Percentiles rank a stretch among this genome's conserved stretches.
These are phyloP conservation scores for Fagus sylvatica DNA, from an alignment of 306 rosid genomes.

Conservation along the genomic window DNA sequence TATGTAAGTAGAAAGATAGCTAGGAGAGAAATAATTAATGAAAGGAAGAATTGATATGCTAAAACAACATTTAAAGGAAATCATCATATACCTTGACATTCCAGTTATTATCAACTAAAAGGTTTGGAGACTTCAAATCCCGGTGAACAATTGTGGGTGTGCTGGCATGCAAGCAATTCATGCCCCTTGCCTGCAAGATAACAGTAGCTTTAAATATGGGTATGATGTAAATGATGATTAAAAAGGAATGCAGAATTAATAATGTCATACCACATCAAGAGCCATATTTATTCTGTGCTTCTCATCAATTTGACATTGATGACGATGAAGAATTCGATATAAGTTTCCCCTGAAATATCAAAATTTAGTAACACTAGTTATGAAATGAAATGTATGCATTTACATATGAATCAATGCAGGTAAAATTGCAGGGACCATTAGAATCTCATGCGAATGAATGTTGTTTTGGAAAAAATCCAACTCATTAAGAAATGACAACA, in stretches of 20 bases:
- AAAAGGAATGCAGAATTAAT: constrained; percentile 14
- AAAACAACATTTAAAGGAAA: constrained; percentile 20
- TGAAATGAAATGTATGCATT: constrained; percentile 9
- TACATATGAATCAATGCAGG: neutral
- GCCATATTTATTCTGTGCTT: constrained; percentile 95
- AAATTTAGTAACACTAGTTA: constrained; percentile 17
- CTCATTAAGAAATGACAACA: neutral
- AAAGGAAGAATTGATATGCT: constrained; percentile 10
- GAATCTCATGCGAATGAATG: neutral
- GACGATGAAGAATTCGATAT: constrained; percentile 86
- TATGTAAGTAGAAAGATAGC: neutral
- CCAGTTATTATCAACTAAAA: constrained; percentile 97
- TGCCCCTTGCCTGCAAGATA: constrained; percentile 91
- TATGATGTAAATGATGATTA: constrained; percentile 15
- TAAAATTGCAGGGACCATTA: constrained; percentile 21
- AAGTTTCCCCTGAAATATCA: constrained; percentile 80
- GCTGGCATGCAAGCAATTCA: constrained; percentile 98
- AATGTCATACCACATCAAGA: constrained; percentile 85
- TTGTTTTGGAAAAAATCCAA: neutral
- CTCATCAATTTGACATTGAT: constrained; percentile 85
- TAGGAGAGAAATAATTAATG: constrained; percentile 17
- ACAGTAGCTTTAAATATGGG: constrained; percentile 23
- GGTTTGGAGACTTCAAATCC: constrained; percentile 96
- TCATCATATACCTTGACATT: constrained; percentile 76
- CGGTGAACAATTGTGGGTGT: constrained; percentile 94